A percentile compares a stretch with the other conserved stretches of the same genome.
Conservation (phyloP, 495 filamentous ascomycete genomes). For the Tuber aestivum region DNA sequence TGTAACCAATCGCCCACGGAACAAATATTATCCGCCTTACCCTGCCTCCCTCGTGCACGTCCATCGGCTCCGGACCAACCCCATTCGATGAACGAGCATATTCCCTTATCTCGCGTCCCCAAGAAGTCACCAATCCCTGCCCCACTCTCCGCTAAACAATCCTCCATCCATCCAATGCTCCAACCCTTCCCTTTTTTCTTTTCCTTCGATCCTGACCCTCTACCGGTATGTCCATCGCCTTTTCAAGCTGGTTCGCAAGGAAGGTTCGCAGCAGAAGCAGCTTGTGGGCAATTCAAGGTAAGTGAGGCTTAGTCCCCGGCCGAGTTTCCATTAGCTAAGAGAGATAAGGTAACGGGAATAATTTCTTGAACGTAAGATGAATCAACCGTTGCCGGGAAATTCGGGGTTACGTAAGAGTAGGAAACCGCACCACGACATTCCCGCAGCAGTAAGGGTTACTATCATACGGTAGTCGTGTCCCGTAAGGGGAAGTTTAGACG, state of each 20-base stretch:
- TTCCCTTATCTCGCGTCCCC: constrained; percentile 23
- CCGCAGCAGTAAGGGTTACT: background rate
- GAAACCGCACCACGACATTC: background rate
- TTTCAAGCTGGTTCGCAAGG: background rate
- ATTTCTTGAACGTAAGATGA: background rate
- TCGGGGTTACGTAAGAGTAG: constrained; percentile 2
- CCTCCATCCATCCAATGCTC: background rate
- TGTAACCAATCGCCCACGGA: background rate
- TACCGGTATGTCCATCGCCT: background rate
- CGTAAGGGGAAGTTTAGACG: background rate
- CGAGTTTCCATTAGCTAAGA: background rate
- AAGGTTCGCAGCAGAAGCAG: background rate
- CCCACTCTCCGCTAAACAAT: too few species aligned
- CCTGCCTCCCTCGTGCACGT: background rate
- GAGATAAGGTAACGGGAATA: constrained; percentile 1
- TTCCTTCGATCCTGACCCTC: background rate
- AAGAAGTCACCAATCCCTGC: background rate
- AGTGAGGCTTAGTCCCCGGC: background rate
- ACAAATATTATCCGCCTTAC: constrained; percentile 5
- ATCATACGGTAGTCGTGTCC: too few species aligned
- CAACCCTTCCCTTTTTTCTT: background rate
- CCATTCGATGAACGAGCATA: constrained; percentile 10
- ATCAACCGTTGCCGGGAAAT: background rate
- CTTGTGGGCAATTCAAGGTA: background rate
- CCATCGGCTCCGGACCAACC: background rate